Evolutionary conservation across 1,139 yeast species (phyloP), one percentile per base, ranked within the genome.

Genomic region (Suhomyces ambrosiae): DNA sequence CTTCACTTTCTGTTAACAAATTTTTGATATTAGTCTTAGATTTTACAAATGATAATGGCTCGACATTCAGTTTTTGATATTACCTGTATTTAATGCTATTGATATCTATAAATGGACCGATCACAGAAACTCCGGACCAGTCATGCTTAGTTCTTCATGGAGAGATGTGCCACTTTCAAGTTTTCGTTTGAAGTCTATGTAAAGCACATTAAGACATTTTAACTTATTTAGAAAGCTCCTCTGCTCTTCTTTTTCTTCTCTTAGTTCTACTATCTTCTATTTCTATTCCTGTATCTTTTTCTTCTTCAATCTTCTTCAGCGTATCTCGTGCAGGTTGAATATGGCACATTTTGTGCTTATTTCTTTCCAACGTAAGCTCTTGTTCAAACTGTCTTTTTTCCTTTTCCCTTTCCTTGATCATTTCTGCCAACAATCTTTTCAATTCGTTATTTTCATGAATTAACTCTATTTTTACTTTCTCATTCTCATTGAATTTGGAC

Each of bases 381-480:
- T 35, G 34, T 23, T 42, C 44, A 19, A 38, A 42, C 15, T 37
- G 30, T n/a, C 37, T 32, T 15, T 46, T 38, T n/a, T 48, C 53
- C 2, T 38, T 26, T 17, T 49, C 52, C 17, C 56, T 41, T 34
- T 58, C 53, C 28, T 52, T 58, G 27, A 63, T 57, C 22, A 62
- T 49, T 26, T 62, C 64, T 18, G 53, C 53, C 30, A 64, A 51
- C 15, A 63, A 43, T 28, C 50, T 49, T 40, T 56, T 54, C 40
- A 65, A 53, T 45, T 63, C 62, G 42, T 63, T 63, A 44, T 65
- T 65, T 40, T 65, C 70, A 38, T 64, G 58, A 35, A 64, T 63
- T 39, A 65, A 49, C 40, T 60, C 63, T 38, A 65, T 53, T 42
- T 64, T 64, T 34, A 62, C 50, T 36, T 52, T 48, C 47, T 65